phyloP scores from a whole-genome alignment of 176 grass and related monocot genomes.

The Triticum timopheevii region DNA sequence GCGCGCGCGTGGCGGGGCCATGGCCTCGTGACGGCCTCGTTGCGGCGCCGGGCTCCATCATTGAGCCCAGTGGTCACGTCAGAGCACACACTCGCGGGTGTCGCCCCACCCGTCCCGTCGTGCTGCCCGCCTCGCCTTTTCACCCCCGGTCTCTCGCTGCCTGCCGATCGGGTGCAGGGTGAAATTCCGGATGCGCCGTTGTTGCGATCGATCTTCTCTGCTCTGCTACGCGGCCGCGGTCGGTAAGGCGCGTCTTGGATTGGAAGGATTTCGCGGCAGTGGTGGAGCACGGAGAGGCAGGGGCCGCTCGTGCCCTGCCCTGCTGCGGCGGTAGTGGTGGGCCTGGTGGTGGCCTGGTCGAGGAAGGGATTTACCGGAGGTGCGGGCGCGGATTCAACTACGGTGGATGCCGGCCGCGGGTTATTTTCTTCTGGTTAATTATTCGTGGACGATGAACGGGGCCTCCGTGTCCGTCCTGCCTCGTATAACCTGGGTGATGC shows the following conservation, averaged over 20 bases:
- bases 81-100: background rate
- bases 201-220: background rate
- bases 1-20: background rate
- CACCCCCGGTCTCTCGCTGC: background rate
- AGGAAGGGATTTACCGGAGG: background rate
- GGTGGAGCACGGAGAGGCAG: no score
- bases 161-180: background rate
- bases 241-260: background rate
- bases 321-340: no score
- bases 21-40: constrained; percentile 1
- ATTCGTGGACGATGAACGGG: background rate
- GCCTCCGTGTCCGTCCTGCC: background rate
- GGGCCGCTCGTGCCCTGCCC: background rate
- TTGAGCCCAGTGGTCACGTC: background rate
- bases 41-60: constrained; percentile 22
- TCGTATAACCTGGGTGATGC: background rate
- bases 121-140: background rate
- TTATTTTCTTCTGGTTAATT: background rate
- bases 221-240: background rate
- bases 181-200: background rate
- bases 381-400: no score
- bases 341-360: background rate
- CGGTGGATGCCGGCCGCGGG: background rate
- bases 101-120: background rate
- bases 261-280: background rate